Evolutionary conservation across 164 flowering plant genomes (phyloP), one percentile per base, ranked within the genome.

Genomic region (Annona cherimola): DNA sequence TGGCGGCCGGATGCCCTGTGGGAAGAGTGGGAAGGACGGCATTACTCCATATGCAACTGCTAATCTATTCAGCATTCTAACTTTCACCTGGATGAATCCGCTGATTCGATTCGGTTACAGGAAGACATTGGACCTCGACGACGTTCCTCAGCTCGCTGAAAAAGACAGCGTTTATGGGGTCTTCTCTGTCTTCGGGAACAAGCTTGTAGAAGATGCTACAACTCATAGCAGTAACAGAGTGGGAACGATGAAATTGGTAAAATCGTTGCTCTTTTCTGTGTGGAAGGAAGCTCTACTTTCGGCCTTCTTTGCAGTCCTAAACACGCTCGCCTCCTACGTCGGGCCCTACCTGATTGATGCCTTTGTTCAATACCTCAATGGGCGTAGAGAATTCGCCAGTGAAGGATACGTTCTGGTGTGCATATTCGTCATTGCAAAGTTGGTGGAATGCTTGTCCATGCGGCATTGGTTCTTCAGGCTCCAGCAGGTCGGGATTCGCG

Each of bases 271-370:
- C 73, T 75, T 69, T 43, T 71, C 83, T 1, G 79, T 74, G 0
- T 79, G 87, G 89, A 77, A 46, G 68, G 89, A 89, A 40, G 76
- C 83, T 61, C 41, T 76, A 1, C 70, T 68, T 70, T 80, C 93
- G 2, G 90, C 78, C 14, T n/a, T 89, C 1, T 73, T 79, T 4
- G 80, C 79, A 3, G 59, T 86, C n/a, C 1, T 82, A 4, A 69
- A 80, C 68, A 81, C 90, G 2, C 14, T 83, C 26, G 83, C 92
- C 46, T 74, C 86, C 39, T 89, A 86, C 75, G 92, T 88, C 35
- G 96, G 98, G 42, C 98, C 98, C 0, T 88, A 79, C 75, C 87
- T 92, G 18, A 90, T 92, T 46, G 89, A 86, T 67, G 71, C 80
- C 40, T 81, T 91, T 62, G 94, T 91, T 68, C 89, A 88, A 66